Base-by-base conservation (phyloP, 129 eudicot species). In the Flaveria brownii region DNA sequence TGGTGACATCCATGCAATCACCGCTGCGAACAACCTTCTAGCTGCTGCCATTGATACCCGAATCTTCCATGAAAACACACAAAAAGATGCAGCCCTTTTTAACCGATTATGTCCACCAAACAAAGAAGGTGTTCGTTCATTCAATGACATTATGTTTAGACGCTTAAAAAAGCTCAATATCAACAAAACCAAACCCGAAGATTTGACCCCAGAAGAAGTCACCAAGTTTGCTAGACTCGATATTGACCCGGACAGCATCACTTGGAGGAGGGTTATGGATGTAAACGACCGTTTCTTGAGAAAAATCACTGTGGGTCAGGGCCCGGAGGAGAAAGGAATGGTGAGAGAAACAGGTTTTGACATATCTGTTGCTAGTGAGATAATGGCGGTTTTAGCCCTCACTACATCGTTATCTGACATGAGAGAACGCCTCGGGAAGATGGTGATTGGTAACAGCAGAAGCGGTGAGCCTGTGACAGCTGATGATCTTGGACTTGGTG, bases 221-320 rank as follows among this genome's bases (percentile, higher is more conserved):
- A 87, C 66, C 30, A 88, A 82, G n/a, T 95, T 95, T 74, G 97
- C 90, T 23, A 89, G 99, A 77, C 99, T 94, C 43, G 97, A 94
- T 67, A 79, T 94, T 65, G 92, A 94, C 59, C 97, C 97, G 0
- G 84, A 82, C n/a, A 84, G 97, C 71, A 82, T 94, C 67, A 94
- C 99, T 14, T 94, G 97, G 97, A 86, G 97, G 81, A 86, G 99
- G 74, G 99, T 94, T 41, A 91, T 89, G 97, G 99, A 94, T 74
- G 96, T 94, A 17, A 94, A 94, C 70, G 99, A 94, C 65, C 93
- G 97, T 9, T 94, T 94, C 75, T 68, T 94, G 72, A 89, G 99
- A 78, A 94, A 94, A 73, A 94, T 94, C 18, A 84, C 96, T 0
- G 71, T 94, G 15, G 99, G 99, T 22, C 99, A 94, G 67, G 99